Evolutionary conservation across 257 asterid genomes (phyloP), one percentile per base, ranked within the genome.

Genomic region (Scutellaria minor): DNA sequence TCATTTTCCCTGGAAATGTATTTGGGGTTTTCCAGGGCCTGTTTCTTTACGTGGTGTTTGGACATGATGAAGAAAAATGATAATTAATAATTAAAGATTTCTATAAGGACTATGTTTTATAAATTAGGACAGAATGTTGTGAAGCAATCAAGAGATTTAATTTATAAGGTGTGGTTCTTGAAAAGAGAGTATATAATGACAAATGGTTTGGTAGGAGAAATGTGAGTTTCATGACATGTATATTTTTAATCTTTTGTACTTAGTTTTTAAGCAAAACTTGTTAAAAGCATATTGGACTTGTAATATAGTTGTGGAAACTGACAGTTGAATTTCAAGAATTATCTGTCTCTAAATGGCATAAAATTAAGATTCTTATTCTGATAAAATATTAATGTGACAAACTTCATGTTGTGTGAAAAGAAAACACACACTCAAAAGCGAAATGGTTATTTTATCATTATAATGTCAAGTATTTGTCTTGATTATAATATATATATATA

Each of bases 211-310:
- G 90, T 90, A 77, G 89, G 89, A 78, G 76, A 64, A 75, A 75
- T 81, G 88, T 84, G 85, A 75, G 81, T 78, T 83, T 90, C 85
- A 75, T 70, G 64, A 68, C 63, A 27, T 20, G 11, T 42, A 11
- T 52, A 41, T 61, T 12, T 71, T 11, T 6, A 13, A 44, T 71
- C 45, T 37, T 46, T 62, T 41, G 72, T 69, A 78, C 91, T 90
- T 88, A 11, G 82, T 56, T 22, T 71, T 78, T 66, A 84, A 85
- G 91, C 89, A 85, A 88, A 74, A 72, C 54, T 74, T 12, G 55
- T 53, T 74, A 83, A 71, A 83, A 77, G 80, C 60, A 80, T 78
- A 61, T 79, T 75, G 84, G 83, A 74, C 66, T 88, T 88, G 91
- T 84, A 85, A 82, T 79, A 80, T 76, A 84, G 79, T 51, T 76